Percentiles rank a stretch among this genome's conserved stretches.
Evolutionary conservation across 176 grass and related monocot species (phyloP).

Genomic region (Lolium multiflorum): DNA sequence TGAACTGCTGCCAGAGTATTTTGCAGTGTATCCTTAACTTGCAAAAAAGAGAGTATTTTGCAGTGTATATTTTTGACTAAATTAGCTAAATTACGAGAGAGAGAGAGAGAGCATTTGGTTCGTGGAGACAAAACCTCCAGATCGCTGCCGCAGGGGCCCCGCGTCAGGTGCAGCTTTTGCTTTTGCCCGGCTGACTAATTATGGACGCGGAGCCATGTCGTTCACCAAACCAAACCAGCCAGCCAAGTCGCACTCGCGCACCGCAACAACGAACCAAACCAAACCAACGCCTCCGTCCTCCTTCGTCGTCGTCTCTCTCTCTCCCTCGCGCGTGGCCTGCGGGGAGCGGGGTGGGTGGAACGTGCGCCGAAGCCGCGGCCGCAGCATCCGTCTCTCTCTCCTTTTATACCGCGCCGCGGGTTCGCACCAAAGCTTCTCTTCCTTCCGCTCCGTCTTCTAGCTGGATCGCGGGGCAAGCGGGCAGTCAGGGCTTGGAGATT

Average conservation of each 20-base stretch:
- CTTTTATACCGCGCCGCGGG: slow-evolving; percentile 46
- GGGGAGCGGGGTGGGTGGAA: slow-evolving; percentile 25
- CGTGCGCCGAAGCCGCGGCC: slow-evolving; percentile 47
- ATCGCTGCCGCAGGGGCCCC: slow-evolving; percentile 11
- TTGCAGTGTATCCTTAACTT: no score
- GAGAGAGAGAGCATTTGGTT: neutral
- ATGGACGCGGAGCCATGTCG: slow-evolving; percentile 26
- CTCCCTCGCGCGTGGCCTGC: neutral
- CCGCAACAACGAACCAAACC: neutral
- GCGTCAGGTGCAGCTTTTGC: slow-evolving; percentile 38
- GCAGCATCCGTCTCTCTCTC: neutral
- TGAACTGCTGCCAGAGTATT: no score
- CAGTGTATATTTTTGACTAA: no score
- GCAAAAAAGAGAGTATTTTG: no score
- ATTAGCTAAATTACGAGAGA: neutral
- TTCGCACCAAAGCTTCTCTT: slow-evolving; percentile 36
- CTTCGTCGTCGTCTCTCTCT: neutral
- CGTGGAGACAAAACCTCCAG: neutral
- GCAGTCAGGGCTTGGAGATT: slow-evolving; percentile 7
- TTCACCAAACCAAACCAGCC: slow-evolving; percentile 18
- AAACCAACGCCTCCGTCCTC: neutral
- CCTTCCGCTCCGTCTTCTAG: slow-evolving; percentile 33
- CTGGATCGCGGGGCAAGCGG: slow-evolving; percentile 17
- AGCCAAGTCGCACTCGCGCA: slow-evolving; percentile 50
- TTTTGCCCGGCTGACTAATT: slow-evolving; percentile 26